Conservation (phyloP, 2,329 filamentous ascomycete species). For the Pezizomycotina sp. region DNA sequence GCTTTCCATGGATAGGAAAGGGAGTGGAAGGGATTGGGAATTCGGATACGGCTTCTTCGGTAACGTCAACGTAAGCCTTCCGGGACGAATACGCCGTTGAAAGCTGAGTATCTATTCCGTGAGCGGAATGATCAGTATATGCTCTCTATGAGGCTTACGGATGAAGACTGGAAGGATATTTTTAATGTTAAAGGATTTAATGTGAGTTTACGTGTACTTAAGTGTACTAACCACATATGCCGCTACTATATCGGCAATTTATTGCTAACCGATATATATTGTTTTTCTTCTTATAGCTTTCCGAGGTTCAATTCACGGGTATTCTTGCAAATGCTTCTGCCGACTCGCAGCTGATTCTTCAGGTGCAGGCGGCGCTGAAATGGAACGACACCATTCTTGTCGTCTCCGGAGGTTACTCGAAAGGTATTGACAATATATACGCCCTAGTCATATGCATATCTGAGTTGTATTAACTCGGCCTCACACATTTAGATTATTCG, state of each 20-base stretch:
- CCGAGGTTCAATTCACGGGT: conserved; percentile 1
- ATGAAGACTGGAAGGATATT: conserved; percentile 4
- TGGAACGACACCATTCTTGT: conserved; percentile 1
- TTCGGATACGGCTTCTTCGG: conserved; percentile 6
- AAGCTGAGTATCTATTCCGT: conserved; percentile 2
- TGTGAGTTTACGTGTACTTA: too few species aligned
- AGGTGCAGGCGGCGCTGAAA: conserved; percentile 4
- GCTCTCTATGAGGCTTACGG: conserved; percentile 1
- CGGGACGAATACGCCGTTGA: conserved; percentile 1
- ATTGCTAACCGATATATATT: too few species aligned
- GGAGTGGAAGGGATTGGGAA: too few species aligned
- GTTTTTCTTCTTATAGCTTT: too few species aligned
- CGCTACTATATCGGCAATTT: too few species aligned
- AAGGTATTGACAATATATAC: too few species aligned
- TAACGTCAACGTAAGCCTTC: conserved; percentile 1
- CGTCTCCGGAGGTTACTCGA: conserved; percentile 1
- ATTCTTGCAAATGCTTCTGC: conserved; percentile 1
- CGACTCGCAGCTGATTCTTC: conserved; percentile 1
- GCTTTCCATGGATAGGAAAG: conserved; percentile 1
- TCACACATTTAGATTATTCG: neutral
- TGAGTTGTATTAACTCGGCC: too few species aligned
- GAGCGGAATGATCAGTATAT: neutral
- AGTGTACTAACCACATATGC: too few species aligned
- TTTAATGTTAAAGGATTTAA: conserved; percentile 5
- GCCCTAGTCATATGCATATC: too few species aligned